Base-by-base conservation (phyloP, 345 rosid genomes). In the Noccaea caerulescens region DNA sequence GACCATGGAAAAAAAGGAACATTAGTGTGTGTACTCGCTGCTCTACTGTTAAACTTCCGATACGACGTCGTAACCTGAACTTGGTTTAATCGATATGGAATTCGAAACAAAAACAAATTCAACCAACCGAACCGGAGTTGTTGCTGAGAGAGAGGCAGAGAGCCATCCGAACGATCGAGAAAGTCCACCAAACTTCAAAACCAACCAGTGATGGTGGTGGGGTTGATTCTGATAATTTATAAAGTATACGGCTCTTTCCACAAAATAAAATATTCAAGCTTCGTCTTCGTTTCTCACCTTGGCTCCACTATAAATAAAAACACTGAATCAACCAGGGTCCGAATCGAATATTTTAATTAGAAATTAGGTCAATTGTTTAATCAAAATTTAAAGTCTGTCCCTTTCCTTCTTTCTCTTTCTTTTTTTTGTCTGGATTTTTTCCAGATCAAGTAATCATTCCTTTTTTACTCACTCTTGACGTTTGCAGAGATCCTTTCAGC, bases 371-470 rank as follows among this genome's bases (percentile, higher is more conserved):
- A 11, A 33, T 68, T 68, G 53, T 55, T 55, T 68, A 42, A 68
- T 55, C 72, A 57, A 11, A 39, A 55, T 2, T 18, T 20, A 46
- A 69, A 38, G 10, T 37, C 47, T 57, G 14, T 57, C 56, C 16
- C 73, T 25, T 20, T 58, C 46, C 58, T 42, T 52, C 10, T 3
- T 16, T 14, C 14, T 63, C 11, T 30, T 6, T 8, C n/a, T 32
- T 9, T 8, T 18, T 56, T 68, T 6, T 5, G 45, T 56, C 43
- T 55, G 30, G 63, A 68, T 68, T 68, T n/a, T 33, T 68, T 69
- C 57, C 73, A 69, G 73, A 69, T 58, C 64, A 58, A 58, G 73
- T 69, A 69, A 57, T 44, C 10, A 30, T 68, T 52, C 16, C 13
- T 23, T 27, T 55, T 37, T 12, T 2, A 27, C 30, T 50, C 25